phyloP scores from a whole-genome alignment of 805 yeast species.

The Wickerhamiella shivajii region DNA sequence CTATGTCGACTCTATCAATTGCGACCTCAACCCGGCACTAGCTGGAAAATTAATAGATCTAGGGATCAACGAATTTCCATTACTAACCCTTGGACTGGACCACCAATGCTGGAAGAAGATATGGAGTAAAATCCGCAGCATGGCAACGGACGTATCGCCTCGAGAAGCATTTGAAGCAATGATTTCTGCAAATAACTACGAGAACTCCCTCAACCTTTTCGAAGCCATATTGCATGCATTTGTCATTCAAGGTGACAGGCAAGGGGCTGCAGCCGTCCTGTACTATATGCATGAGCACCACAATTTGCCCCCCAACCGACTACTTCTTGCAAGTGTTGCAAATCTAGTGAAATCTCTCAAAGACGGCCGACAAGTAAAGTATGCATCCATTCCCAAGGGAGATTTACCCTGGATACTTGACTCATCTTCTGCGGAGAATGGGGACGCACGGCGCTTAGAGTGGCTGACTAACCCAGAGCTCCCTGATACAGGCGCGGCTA shows the following conservation, averaged over 20 bases:
- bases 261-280: slow-evolving; percentile 8
- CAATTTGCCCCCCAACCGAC: slow-evolving; percentile 1
- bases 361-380: neutral
- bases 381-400: neutral
- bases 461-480: too few species aligned
- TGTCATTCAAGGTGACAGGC: slow-evolving; percentile 4
- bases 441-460: too few species aligned
- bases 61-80: slow-evolving; percentile 1
- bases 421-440: too few species aligned
- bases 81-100: slow-evolving; percentile 8
- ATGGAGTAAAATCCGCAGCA: slow-evolving; percentile 8
- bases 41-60: slow-evolving; percentile 3
- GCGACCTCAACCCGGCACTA: slow-evolving; percentile 4
- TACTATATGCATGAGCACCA: neutral
- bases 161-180: slow-evolving; percentile 4
- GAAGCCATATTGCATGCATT: slow-evolving; percentile 9
- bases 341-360: neutral
- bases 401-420: slow-evolving; percentile 8
- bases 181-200: slow-evolving; percentile 1
- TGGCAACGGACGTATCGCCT: neutral
- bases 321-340: neutral
- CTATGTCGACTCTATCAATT: slow-evolving; percentile 1
- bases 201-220: slow-evolving; percentile 2
- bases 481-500: too few species aligned
- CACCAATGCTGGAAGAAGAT: slow-evolving; percentile 11